phyloP scores from a whole-genome alignment of 768 basidiomycete species.

The Pilatotrama ljubarskyi region DNA sequence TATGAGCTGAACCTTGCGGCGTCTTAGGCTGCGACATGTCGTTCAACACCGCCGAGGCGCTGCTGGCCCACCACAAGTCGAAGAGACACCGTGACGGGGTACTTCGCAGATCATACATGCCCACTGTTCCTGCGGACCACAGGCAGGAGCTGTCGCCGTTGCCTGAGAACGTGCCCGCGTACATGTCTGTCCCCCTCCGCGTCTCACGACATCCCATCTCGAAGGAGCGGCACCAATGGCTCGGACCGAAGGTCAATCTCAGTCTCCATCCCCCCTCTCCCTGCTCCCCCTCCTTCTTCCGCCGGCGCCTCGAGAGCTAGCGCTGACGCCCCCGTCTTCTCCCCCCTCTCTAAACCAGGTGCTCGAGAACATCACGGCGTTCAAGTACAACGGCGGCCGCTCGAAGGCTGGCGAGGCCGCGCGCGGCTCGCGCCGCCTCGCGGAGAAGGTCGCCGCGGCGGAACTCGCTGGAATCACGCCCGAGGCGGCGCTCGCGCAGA shows the following conservation, averaged over 20 bases:
- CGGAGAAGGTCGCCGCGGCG: conserved; percentile 22
- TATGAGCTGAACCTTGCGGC: neutral
- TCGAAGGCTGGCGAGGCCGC: conserved; percentile 45
- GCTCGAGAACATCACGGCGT: conserved; percentile 44
- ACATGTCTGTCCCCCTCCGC: conserved; percentile 46
- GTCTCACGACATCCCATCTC: conserved; percentile 49
- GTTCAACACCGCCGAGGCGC: conserved; percentile 47
- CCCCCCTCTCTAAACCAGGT: conserved; percentile 38
- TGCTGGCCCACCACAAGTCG: conserved; percentile 52
- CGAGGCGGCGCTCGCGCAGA: conserved; percentile 26
- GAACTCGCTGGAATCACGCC: conserved; percentile 15
- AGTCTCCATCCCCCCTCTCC: neutral
- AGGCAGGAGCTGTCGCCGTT: conserved; percentile 37
- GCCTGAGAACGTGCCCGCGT: conserved; percentile 50
- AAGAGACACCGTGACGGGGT: conserved; percentile 35
- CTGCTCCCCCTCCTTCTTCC: neutral
- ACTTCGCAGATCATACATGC: conserved; percentile 39
- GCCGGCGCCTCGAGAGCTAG: conserved; percentile 4
- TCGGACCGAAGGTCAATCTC: conserved; percentile 56
- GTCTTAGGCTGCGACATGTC: conserved; percentile 52
- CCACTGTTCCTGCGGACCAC: conserved; percentile 32
- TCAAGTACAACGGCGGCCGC: conserved; percentile 37
- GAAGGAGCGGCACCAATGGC: conserved; percentile 46
- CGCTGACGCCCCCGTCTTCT: conserved; percentile 1
- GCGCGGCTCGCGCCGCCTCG: conserved; percentile 28